Evolutionary conservation across 2,329 filamentous ascomycete genomes (phyloP), one percentile per base, ranked within the genome.

Genomic region (Colletotrichum cordylinicola): DNA sequence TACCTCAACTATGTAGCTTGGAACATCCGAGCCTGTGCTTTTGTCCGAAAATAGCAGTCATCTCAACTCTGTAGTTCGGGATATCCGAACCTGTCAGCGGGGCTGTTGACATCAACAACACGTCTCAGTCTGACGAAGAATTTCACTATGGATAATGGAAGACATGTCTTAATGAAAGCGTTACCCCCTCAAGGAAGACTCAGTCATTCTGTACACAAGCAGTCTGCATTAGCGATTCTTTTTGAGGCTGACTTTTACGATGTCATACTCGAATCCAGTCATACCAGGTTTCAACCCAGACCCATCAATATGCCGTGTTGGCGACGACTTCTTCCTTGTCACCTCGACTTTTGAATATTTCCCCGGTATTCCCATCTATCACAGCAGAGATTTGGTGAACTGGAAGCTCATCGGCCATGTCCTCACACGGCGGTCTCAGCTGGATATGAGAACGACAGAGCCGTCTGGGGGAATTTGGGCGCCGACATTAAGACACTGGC

Each of bases 261-360:
- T 39, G 48, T n/a, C n/a, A 16, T 55, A 16, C 48, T 21, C 48
- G 8, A 58, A 58, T 29, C 55, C 55, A 24, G 15, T 58, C n/a
- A 62, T 70, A 16, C 67, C 67, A 21, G 67, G 67, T 2, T 70
- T 70, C 56, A 62, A 60, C n/a, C 67, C 67, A 27, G 67, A 70
- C 39, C 67, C 67, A 10, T 70, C 58, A 6, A 52, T 70, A 12
- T 62, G 56, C 27, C 15, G 60, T 4, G 24, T 70, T 31, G 37
- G 37, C 21, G 4, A 31, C 27, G 27, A 21, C 7, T 70, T 52
- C 37, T 70, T 29, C 27, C 24, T 70, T 16, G 67, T 62, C 12
- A 70, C 56, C 8, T 58, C 55, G 13, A 31, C 21, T 16, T 58
- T 58, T 29, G 21, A 58, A 24, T 58, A 27, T 13, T 58, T 58